Evolutionary conservation across 371 early-diverging fungal species (phyloP).

Genomic region (Sporodiniella umbellata): DNA sequence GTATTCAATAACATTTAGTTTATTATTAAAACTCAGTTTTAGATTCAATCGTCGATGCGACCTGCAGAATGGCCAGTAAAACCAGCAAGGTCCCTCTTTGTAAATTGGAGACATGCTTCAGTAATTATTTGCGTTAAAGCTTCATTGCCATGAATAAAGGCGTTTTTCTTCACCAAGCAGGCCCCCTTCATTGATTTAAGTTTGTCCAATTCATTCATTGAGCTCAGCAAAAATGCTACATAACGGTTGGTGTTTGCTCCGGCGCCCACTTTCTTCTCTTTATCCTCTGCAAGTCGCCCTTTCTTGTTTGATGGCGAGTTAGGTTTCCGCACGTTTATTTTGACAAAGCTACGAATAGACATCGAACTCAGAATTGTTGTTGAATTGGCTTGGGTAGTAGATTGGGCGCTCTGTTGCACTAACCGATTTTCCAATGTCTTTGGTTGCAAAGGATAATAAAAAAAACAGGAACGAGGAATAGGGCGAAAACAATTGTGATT

Average conservation of each 20-base stretch:
- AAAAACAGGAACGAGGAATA: too few relatives aligned
- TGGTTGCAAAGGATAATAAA: too few relatives aligned
- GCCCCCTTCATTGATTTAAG: conserved; percentile 2
- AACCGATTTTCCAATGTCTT: too few relatives aligned
- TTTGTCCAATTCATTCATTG: conserved; percentile 9
- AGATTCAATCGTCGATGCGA: conserved; percentile 3
- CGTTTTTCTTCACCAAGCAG: conserved; percentile 6
- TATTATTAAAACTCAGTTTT: too few relatives aligned
- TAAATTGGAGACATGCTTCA: conserved; percentile 5
- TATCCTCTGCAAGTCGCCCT: not conserved
- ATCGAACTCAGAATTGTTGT: conserved; percentile 1
- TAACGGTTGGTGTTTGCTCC: conserved; percentile 3
- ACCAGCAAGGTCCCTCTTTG: conserved; percentile 8
- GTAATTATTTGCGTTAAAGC: conserved; percentile 4
- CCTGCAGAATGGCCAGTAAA: conserved; percentile 5
- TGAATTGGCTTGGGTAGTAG: not conserved
- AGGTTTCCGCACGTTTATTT: conserved; percentile 1
- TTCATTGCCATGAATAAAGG: conserved; percentile 3
- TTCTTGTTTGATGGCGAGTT: conserved; percentile 4
- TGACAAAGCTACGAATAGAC: conserved; percentile 2
- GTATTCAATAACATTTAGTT: too few relatives aligned
- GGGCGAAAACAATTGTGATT: too few relatives aligned
- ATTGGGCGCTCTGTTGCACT: not conserved
- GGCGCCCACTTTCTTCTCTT: conserved; percentile 3
- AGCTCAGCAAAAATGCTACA: conserved; percentile 2